Evolutionary conservation across 1,284 basidiomycete species (phyloP).

Genomic region (Puccinia horiana): DNA sequence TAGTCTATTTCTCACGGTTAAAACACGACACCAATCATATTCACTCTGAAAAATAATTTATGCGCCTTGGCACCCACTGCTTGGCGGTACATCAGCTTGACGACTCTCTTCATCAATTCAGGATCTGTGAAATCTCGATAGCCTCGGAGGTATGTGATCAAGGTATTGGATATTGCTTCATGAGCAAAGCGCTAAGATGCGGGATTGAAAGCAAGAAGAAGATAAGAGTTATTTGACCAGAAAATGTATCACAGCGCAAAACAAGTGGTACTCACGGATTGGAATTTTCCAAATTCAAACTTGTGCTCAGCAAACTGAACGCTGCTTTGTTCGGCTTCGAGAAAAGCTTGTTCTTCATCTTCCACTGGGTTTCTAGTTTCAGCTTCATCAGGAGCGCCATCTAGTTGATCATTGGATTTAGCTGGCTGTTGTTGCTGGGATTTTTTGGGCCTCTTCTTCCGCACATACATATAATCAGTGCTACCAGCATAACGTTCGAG

Average conservation of each 20-base stretch:
- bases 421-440: constrained; percentile 59
- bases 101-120: constrained; percentile 81
- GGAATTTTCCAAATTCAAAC: constrained; percentile 84
- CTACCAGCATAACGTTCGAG: constrained; percentile 80
- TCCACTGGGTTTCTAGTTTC: constrained; percentile 57
- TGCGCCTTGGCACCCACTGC: constrained; percentile 84
- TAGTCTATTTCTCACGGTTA: neutral
- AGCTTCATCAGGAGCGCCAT: constrained; percentile 46
- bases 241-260: neutral
- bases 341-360: constrained; percentile 64
- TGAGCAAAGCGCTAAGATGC: constrained; percentile 73
- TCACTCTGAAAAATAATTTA: constrained; percentile 84
- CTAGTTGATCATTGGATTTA: constrained; percentile 57
- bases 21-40: constrained; percentile 53
- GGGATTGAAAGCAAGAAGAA: constrained; percentile 5
- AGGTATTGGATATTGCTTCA: constrained; percentile 76
- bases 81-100: constrained; percentile 81
- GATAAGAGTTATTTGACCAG: constrained; percentile 7
- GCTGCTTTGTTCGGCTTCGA: constrained; percentile 56
- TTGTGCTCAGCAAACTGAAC: constrained; percentile 75
- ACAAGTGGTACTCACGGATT: constrained; percentile 66
- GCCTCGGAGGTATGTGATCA: constrained; percentile 74
- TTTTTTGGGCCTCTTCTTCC: constrained; percentile 68
- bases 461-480: constrained; percentile 72
- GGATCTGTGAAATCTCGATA: constrained; percentile 76